phyloP scores from a whole-genome alignment of 2,329 filamentous ascomycete species.

The Simplicillium aogashimaense region DNA sequence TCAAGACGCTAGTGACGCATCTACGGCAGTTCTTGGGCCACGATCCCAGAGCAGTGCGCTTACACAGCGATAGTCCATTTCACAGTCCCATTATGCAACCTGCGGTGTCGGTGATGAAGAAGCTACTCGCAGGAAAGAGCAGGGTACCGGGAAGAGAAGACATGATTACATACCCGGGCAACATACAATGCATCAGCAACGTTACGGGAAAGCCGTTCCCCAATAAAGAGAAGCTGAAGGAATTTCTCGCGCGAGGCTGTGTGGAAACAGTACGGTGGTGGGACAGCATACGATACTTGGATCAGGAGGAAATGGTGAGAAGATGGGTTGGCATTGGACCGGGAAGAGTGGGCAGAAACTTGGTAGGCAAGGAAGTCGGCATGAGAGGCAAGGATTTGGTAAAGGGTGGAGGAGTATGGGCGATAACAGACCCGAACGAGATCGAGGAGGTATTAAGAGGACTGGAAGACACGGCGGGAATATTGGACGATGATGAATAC shows the following conservation, averaged over 20 bases:
- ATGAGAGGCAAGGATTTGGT: conserved; percentile 68
- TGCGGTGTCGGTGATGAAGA: conserved; percentile 64
- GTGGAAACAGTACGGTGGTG: conserved; percentile 94
- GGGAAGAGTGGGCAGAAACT: conserved; percentile 84
- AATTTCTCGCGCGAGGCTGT: conserved; percentile 69
- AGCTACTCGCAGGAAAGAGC: conserved; percentile 52
- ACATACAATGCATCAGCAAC: conserved; percentile 75
- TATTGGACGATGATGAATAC: conserved; percentile 38
- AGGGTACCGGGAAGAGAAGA: conserved; percentile 45
- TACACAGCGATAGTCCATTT: conserved; percentile 84
- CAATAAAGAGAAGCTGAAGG: conserved; percentile 64
- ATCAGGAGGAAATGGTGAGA: conserved; percentile 70
- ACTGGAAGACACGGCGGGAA: conserved; percentile 52
- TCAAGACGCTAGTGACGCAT: conserved; percentile 73
- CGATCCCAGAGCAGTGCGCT: conserved; percentile 75
- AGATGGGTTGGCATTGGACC: conserved; percentile 90
- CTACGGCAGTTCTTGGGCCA: conserved; percentile 84
- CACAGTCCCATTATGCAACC: conserved; percentile 89
- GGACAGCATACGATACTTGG: conserved; percentile 82
- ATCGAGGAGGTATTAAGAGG: conserved; percentile 58
- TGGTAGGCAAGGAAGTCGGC: conserved; percentile 91
- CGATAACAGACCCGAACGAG: conserved; percentile 70
- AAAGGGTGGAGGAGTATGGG: conserved; percentile 89
- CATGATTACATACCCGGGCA: conserved; percentile 65
- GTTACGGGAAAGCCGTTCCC: conserved; percentile 71